Evolutionary conservation across 2,329 filamentous ascomycete genomes (phyloP).

Genomic region (Orbilia quercus): DNA sequence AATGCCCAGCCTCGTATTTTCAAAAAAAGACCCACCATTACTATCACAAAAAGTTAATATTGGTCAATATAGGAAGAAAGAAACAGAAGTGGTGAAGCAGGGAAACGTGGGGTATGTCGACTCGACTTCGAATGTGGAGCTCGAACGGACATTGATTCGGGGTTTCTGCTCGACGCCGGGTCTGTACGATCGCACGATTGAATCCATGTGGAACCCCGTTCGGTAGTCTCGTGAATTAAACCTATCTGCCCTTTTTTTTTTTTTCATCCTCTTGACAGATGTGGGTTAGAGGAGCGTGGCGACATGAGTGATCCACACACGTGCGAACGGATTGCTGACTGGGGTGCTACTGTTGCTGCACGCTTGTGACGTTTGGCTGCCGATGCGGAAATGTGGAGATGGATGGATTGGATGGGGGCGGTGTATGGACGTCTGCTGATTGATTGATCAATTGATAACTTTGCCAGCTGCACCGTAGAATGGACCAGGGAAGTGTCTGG

Average conservation of each 20-base stretch:
- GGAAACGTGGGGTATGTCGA: slow-evolving; percentile 37
- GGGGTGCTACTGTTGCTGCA: too few relatives aligned
- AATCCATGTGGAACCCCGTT: neutral
- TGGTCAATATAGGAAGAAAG: neutral
- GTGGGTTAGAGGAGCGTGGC: neutral
- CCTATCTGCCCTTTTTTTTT: too few relatives aligned
- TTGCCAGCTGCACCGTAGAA: too few relatives aligned
- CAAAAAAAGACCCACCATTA: slow-evolving; percentile 37
- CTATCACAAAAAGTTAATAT: slow-evolving; percentile 3
- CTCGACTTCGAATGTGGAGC: slow-evolving; percentile 12
- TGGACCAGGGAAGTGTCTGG: neutral
- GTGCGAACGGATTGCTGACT: slow-evolving; percentile 24
- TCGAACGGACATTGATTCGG: neutral
- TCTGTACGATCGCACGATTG: neutral
- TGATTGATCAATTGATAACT: too few relatives aligned
- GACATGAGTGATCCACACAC: slow-evolving; percentile 13
- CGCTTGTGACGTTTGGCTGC: slow-evolving; percentile 10
- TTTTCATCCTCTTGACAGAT: slow-evolving; percentile 7
- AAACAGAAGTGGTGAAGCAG: slow-evolving; percentile 5
- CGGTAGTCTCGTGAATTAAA: neutral
- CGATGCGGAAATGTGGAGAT: slow-evolving; percentile 28
- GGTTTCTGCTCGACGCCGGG: slow-evolving; percentile 27
- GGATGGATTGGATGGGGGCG: too few relatives aligned
- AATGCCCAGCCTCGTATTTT: slow-evolving; percentile 43
- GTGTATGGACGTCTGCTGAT: too few relatives aligned